A percentile compares a stretch with the other conserved stretches of the same genome.
Evolutionary conservation across 2,329 filamentous ascomycete species (phyloP).

Genomic region (Aspergillus calidoustus): DNA sequence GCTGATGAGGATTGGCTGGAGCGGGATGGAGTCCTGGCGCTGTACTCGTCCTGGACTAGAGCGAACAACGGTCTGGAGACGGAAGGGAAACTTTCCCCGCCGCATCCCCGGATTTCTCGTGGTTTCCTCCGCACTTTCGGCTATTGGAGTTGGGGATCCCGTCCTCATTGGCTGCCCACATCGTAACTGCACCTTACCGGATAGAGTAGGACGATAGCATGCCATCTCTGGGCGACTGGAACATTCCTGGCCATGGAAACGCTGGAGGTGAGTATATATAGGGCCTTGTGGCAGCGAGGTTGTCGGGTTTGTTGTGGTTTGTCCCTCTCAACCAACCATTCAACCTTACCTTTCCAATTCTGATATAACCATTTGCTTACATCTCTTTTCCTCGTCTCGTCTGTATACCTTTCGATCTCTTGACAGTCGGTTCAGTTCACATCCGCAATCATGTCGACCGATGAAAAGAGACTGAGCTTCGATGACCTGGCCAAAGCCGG

Average conservation of each 20-base stretch:
- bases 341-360: neutral
- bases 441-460: neutral
- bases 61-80: neutral
- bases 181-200: neutral
- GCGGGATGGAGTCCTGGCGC: neutral
- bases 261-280: constrained; percentile 12
- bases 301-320: neutral
- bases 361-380: neutral
- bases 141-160: constrained; percentile 15
- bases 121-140: constrained; percentile 19
- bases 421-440: neutral
- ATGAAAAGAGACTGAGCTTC: constrained; percentile 9
- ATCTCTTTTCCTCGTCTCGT: neutral
- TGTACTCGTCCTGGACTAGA: neutral
- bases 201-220: constrained; percentile 1
- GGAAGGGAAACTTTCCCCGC: constrained; percentile 1
- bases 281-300: neutral
- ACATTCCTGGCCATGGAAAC: neutral
- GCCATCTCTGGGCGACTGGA: neutral
- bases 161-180: constrained; percentile 11
- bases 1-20: neutral
- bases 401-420: neutral
- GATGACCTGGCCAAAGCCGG: constrained; percentile 12
- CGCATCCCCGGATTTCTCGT: constrained; percentile 5
- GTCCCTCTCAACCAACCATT: neutral